Conservation (phyloP, 805 yeast species). For the Sporopachydermia quercuum region DNA sequence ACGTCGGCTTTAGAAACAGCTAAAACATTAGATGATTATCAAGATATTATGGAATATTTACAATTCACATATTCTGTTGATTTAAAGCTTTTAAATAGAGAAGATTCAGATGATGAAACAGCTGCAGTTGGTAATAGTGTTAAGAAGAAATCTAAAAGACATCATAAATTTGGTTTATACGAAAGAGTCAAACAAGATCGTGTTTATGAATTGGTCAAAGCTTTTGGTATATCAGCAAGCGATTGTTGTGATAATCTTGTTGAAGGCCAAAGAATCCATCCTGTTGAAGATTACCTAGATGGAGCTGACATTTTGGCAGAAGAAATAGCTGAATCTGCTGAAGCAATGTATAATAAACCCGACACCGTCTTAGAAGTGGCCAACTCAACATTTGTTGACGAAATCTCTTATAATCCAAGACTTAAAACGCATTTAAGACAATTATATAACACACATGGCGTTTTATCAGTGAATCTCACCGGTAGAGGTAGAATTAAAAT, state of each 20-base stretch:
- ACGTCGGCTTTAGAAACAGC: conserved; percentile 42
- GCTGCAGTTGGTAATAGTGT: too few species aligned
- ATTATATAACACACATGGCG: conserved; percentile 48
- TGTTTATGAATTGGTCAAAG: conserved; percentile 48
- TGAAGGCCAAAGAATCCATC: conserved; percentile 50
- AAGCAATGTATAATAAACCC: conserved; percentile 36
- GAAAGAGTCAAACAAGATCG: conserved; percentile 55
- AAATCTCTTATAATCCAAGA: conserved; percentile 66
- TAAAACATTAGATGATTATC: conserved; percentile 59
- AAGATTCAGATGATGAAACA: conserved; percentile 13
- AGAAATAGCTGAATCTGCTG: conserved; percentile 19
- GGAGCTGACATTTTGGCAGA: conserved; percentile 49
- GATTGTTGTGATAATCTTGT: conserved; percentile 73
- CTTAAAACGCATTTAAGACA: conserved; percentile 51
- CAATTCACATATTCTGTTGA: conserved; percentile 56
- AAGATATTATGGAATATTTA: conserved; percentile 75
- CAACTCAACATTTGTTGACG: conserved; percentile 62
- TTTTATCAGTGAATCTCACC: conserved; percentile 60
- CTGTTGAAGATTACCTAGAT: conserved; percentile 50
- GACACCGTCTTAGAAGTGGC: conserved; percentile 59
- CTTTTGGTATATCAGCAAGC: conserved; percentile 65
- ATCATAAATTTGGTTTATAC: conserved; percentile 43
- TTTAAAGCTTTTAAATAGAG: too few species aligned
- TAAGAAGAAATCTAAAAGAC: conserved; percentile 26
- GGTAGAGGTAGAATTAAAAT: conserved; percentile 73